A percentile compares a stretch with the other conserved stretches of the same genome.
Conservation (phyloP, 2,329 filamentous ascomycete genomes). For the Aspergillus sp. region DNA sequence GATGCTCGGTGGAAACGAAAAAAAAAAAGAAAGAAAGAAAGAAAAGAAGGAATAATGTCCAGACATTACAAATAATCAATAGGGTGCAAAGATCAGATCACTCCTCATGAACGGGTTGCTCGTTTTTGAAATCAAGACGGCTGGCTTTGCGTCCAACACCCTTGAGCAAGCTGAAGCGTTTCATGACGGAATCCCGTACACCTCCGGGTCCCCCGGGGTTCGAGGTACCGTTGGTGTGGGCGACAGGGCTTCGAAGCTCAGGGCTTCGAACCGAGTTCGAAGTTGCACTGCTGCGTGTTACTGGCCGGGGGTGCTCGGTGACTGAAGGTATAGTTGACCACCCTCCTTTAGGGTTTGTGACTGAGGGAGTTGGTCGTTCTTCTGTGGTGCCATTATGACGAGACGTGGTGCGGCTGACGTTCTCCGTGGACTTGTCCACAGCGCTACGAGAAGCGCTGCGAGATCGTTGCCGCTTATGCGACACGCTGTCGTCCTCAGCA, state of each 20-base stretch:
- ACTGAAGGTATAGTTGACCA: conserved; percentile 37
- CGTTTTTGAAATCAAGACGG: conserved; percentile 50
- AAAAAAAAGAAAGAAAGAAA: conserved; percentile 7
- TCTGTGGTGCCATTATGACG: conserved; percentile 25
- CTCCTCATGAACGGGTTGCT: conserved; percentile 35
- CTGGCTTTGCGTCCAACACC: conserved; percentile 66
- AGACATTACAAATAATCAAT: conserved; percentile 26
- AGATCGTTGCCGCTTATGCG: conserved; percentile 25
- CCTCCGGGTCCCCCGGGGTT: conserved; percentile 21
- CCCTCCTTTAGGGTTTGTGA: conserved; percentile 25
- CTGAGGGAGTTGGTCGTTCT: conserved; percentile 18
- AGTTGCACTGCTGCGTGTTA: conserved; percentile 29
- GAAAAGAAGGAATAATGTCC: conserved; percentile 21
- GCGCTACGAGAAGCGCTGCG: conserved; percentile 30
- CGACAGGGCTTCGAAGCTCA: conserved; percentile 20
- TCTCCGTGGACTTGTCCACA: conserved; percentile 27
- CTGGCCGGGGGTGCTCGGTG: conserved; percentile 34
- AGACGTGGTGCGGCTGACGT: conserved; percentile 29
- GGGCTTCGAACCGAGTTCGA: conserved; percentile 14
- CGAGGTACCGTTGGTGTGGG: conserved; percentile 44
- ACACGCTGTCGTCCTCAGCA: conserved; percentile 23
- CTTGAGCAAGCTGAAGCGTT: conserved; percentile 75
- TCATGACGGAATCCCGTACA: conserved; percentile 66
- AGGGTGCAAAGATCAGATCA: conserved; percentile 22
- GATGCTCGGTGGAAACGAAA: not conserved